Percentiles rank a stretch among this genome's conserved stretches.
phyloP scores from a whole-genome alignment of 257 asterid genomes.

The Ajuga chamaepitys region DNA sequence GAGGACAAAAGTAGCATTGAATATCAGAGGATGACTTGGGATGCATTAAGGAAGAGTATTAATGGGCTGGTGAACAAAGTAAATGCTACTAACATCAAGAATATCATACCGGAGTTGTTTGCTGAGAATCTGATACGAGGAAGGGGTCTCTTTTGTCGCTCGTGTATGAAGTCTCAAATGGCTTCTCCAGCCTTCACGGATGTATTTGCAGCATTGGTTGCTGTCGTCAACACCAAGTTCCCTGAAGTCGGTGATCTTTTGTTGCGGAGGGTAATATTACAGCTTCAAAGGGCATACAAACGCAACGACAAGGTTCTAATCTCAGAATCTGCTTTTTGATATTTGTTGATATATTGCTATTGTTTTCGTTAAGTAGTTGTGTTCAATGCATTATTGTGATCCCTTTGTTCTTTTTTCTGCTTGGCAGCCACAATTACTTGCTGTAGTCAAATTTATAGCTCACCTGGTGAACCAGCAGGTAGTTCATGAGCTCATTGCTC shows the following conservation, averaged over 20 bases:
- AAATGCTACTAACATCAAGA: slow-evolving; percentile 71
- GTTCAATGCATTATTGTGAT: background rate
- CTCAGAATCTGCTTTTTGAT: background rate
- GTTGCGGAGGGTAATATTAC: slow-evolving; percentile 65
- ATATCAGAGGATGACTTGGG: slow-evolving; percentile 94
- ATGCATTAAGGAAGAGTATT: slow-evolving; percentile 86
- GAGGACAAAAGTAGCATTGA: slow-evolving; percentile 75
- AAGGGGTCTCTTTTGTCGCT: slow-evolving; percentile 79
- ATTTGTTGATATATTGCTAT: background rate
- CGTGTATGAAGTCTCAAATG: slow-evolving; percentile 98
- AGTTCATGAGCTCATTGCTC: slow-evolving; percentile 92
- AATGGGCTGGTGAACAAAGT: slow-evolving; percentile 90
- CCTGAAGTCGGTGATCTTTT: slow-evolving; percentile 87
- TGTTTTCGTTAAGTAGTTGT: background rate
- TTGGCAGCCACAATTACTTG: slow-evolving; percentile 79
- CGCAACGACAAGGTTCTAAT: slow-evolving; percentile 70
- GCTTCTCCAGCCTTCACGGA: slow-evolving; percentile 90
- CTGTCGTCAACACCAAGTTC: slow-evolving; percentile 82
- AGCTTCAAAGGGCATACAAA: slow-evolving; percentile 69
- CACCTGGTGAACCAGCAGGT: slow-evolving; percentile 93
- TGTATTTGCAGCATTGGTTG: slow-evolving; percentile 84
- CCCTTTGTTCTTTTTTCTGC: background rate
- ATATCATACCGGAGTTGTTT: slow-evolving; percentile 79
- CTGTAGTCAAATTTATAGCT: slow-evolving; percentile 85
- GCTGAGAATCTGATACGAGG: slow-evolving; percentile 90